Evolutionary conservation across 2,329 filamentous ascomycete genomes (phyloP).

Genomic region (Penicillium sp.): DNA sequence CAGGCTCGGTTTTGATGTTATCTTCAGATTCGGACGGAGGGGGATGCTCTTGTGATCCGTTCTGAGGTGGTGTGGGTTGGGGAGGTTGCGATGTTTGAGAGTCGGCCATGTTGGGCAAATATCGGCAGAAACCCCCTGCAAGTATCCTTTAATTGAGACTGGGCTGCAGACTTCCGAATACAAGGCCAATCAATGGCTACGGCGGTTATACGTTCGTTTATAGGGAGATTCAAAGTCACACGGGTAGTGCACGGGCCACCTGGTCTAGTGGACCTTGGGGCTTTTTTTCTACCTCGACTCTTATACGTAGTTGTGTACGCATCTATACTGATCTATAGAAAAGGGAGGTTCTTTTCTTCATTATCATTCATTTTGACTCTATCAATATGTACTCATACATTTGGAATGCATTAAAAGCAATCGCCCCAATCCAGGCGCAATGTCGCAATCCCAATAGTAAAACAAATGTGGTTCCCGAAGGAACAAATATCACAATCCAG

Average conservation of each 20-base stretch:
- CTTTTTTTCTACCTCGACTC: background rate
- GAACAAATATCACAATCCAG: constrained; percentile 13
- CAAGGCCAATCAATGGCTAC: constrained; percentile 10
- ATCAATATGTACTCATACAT: constrained; percentile 17
- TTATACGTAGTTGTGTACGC: too few relatives aligned
- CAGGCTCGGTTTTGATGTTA: constrained; percentile 25
- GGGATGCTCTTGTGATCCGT: constrained; percentile 25
- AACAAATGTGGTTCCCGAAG: constrained; percentile 11
- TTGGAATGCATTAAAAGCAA: constrained; percentile 6
- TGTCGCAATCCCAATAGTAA: constrained; percentile 9
- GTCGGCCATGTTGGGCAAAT: constrained; percentile 37
- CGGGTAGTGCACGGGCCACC: constrained; percentile 10
- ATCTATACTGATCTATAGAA: background rate
- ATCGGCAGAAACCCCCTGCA: constrained; percentile 13
- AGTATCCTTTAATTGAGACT: constrained; percentile 15
- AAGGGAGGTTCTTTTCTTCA: background rate
- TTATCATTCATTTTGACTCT: constrained; percentile 1
- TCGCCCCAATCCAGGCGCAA: constrained; percentile 6
- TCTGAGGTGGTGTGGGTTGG: constrained; percentile 19
- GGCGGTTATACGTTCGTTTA: constrained; percentile 1
- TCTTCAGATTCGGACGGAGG: constrained; percentile 19
- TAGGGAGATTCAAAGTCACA: constrained; percentile 11
- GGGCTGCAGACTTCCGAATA: constrained; percentile 10
- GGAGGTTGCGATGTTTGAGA: constrained; percentile 24
- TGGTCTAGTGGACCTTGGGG: background rate